Evolutionary conservation across 2,329 filamentous ascomycete genomes (phyloP).

Genomic region (Neoscytalidium dimidiatum): DNA sequence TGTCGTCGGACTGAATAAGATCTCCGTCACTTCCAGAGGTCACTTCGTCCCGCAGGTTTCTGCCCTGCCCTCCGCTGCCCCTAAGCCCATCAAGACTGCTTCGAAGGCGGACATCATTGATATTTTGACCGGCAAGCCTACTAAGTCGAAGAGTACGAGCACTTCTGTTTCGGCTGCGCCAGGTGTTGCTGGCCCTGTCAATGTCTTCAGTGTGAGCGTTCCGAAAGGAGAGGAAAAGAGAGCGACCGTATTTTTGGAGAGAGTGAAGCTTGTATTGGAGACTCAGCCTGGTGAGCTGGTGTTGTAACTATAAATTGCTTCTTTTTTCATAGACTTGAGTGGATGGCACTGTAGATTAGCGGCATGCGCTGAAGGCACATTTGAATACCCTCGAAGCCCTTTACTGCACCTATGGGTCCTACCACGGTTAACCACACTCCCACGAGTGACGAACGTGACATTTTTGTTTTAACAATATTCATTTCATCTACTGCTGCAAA

Average conservation of each 20-base stretch:
- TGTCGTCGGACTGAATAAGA: constrained; percentile 70
- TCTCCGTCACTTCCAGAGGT: constrained; percentile 57
- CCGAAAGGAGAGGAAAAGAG: constrained; percentile 78
- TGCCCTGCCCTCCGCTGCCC: constrained; percentile 26
- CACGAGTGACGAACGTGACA: too few species aligned
- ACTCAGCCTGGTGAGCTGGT: constrained; percentile 41
- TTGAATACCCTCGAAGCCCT: constrained; percentile 16
- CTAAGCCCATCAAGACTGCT: constrained; percentile 38
- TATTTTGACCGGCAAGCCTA: constrained; percentile 55
- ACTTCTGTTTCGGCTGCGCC: constrained; percentile 28
- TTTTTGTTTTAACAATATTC: too few species aligned
- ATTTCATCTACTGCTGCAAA: too few species aligned
- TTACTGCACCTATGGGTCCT: too few species aligned
- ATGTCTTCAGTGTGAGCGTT: constrained; percentile 81
- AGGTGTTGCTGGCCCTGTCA: constrained; percentile 55
- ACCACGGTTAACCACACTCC: too few species aligned
- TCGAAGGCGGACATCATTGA: constrained; percentile 78
- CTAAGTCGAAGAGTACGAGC: constrained; percentile 44
- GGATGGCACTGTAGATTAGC: constrained; percentile 9
- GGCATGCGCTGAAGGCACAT: constrained; percentile 9
- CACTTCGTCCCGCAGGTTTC: constrained; percentile 73
- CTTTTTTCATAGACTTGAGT: neutral
- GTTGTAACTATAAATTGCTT: constrained; percentile 27
- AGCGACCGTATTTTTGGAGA: constrained; percentile 79
- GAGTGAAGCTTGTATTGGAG: constrained; percentile 75